phyloP scores from a whole-genome alignment of 1,284 basidiomycete species.

The Ceratobasidium theobromae region DNA sequence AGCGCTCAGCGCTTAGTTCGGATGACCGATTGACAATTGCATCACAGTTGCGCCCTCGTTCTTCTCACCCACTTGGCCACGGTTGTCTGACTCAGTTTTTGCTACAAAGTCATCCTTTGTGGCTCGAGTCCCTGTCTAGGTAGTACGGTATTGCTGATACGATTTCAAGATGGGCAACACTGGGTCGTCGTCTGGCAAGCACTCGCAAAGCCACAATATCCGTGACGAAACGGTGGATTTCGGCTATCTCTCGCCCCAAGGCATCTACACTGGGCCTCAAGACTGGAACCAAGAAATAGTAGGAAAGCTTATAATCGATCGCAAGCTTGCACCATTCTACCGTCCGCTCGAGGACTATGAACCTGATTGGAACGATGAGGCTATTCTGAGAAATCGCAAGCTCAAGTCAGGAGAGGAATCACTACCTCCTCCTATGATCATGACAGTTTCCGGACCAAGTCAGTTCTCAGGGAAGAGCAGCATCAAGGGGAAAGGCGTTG shows the following conservation, averaged over 20 bases:
- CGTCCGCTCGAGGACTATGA: slow-evolving; percentile 92
- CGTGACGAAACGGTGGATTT: slow-evolving; percentile 79
- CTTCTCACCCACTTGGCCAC: slow-evolving; percentile 32
- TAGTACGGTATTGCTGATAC: background rate
- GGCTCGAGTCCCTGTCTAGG: background rate
- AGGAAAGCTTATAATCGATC: slow-evolving; percentile 81
- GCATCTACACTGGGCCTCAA: slow-evolving; percentile 78
- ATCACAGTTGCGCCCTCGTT: slow-evolving; percentile 24
- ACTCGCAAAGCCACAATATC: slow-evolving; percentile 49
- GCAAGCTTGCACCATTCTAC: slow-evolving; percentile 93
- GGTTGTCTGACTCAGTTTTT: slow-evolving; percentile 2
- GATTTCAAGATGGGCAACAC: slow-evolving; percentile 67
- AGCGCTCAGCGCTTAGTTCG: slow-evolving; percentile 2
- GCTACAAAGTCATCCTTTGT: slow-evolving; percentile 10
- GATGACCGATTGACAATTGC: slow-evolving; percentile 1
- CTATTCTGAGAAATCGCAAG: slow-evolving; percentile 75
- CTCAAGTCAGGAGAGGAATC: slow-evolving; percentile 24
- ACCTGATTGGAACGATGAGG: slow-evolving; percentile 80
- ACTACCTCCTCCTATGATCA: slow-evolving; percentile 19
- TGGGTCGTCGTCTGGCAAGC: slow-evolving; percentile 55
- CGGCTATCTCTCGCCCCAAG: slow-evolving; percentile 83
- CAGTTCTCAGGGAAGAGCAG: slow-evolving; percentile 18
- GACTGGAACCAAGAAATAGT: slow-evolving; percentile 92
- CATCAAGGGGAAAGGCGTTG: slow-evolving; percentile 20
- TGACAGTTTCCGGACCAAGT: slow-evolving; percentile 8